These are phyloP conservation scores for Hypoxylon sp. DNA, from an alignment of 2,329 filamentous ascomycete genomes.

Conservation along the genomic window DNA sequence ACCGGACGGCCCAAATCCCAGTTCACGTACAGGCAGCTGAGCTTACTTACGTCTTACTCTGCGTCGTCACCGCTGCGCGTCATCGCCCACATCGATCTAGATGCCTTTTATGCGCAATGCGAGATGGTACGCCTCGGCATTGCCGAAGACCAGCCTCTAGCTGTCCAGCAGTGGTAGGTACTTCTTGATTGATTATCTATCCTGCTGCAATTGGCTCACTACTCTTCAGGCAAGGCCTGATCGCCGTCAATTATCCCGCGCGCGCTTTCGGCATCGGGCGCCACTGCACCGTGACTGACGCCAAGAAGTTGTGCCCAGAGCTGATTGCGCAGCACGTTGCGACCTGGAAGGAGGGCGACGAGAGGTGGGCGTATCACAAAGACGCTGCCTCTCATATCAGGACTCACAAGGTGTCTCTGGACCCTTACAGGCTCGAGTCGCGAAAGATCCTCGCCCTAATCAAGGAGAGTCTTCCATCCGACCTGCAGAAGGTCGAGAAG, in stretches of 20 bases:
- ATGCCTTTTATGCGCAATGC: slow-evolving; percentile 97
- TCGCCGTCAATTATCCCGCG: slow-evolving; percentile 95
- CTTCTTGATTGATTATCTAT: slow-evolving; percentile 1
- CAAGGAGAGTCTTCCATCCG: slow-evolving; percentile 72
- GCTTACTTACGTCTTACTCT: slow-evolving; percentile 75
- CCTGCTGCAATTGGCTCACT: slow-evolving; percentile 23
- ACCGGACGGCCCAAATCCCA: slow-evolving; percentile 61
- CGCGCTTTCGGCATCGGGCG: slow-evolving; percentile 80
- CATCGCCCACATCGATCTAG: slow-evolving; percentile 90
- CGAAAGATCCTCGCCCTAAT: slow-evolving; percentile 81
- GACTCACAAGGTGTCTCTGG: slow-evolving; percentile 91
- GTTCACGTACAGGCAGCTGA: slow-evolving; percentile 86
- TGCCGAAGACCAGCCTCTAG: slow-evolving; percentile 79
- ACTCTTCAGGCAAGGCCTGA: slow-evolving; percentile 78
- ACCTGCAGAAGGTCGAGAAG: slow-evolving; percentile 83
- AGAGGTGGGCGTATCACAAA: slow-evolving; percentile 88
- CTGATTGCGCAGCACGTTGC: slow-evolving; percentile 91
- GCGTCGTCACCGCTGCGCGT: slow-evolving; percentile 81
- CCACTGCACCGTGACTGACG: slow-evolving; percentile 81
- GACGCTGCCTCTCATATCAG: slow-evolving; percentile 81
- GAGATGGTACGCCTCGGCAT: slow-evolving; percentile 87
- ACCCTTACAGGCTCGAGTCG: slow-evolving; percentile 88
- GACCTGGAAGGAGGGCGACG: slow-evolving; percentile 91
- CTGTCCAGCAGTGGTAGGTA: slow-evolving; percentile 86
- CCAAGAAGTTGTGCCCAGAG: slow-evolving; percentile 83